Percentiles rank a stretch among this genome's conserved stretches.
These are phyloP conservation scores for Heliosperma pusillum DNA, from an alignment of 148 eudicot genomes.

Conservation along the genomic window DNA sequence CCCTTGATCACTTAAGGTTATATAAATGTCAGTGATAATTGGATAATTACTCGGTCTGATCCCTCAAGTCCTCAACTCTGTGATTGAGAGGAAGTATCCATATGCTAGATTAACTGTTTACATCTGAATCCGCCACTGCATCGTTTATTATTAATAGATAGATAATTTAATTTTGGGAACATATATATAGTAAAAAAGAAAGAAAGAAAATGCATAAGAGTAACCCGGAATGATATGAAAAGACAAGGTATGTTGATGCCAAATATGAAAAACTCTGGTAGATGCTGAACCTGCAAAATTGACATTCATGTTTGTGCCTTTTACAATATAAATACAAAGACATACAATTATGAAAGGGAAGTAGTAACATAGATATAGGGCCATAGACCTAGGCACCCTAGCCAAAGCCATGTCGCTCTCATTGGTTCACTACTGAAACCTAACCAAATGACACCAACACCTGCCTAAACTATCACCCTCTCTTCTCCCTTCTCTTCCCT, in stretches of 20 bases:
- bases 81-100: too few relatives aligned
- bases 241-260: slow-evolving; percentile 18
- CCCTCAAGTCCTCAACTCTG: too few relatives aligned
- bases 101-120: too few relatives aligned
- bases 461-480: slow-evolving; percentile 10
- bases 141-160: too few relatives aligned
- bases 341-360: slow-evolving; percentile 16
- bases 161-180: too few relatives aligned
- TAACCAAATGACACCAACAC: slow-evolving; percentile 47
- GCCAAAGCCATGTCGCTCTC: slow-evolving; percentile 50
- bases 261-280: slow-evolving; percentile 8
- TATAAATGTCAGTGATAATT: too few relatives aligned
- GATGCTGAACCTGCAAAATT: slow-evolving; percentile 11
- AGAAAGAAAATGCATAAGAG: background rate
- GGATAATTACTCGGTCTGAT: too few relatives aligned
- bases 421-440: slow-evolving; percentile 20
- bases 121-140: too few relatives aligned
- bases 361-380: slow-evolving; percentile 26
- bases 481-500: background rate
- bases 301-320: slow-evolving; percentile 14
- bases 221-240: slow-evolving; percentile 12
- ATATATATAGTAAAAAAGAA: too few relatives aligned
- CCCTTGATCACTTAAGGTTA: too few relatives aligned
- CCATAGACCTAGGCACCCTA: slow-evolving; percentile 28
- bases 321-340: background rate